Percentiles rank a stretch among this genome's conserved stretches.
Evolutionary conservation across 2,329 filamentous ascomycete genomes (phyloP).

Genomic region (Endothia cerciana): DNA sequence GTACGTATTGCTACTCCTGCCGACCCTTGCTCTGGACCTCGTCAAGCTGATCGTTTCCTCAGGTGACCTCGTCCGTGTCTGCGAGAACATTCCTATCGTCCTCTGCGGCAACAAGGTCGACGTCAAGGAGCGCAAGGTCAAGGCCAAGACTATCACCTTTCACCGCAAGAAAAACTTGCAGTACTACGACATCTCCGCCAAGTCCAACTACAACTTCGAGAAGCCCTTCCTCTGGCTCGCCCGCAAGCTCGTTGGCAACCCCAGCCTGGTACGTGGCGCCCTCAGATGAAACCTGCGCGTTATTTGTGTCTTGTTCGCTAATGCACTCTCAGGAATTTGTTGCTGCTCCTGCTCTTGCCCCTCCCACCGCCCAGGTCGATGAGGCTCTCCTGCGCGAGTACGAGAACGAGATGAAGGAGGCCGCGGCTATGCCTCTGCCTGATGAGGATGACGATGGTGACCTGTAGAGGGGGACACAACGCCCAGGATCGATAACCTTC

Average conservation of each 20-base stretch:
- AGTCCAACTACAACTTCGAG: slow-evolving; percentile 99
- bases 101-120: slow-evolving; percentile 99
- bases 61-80: slow-evolving; percentile 98
- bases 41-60: slow-evolving; percentile 28
- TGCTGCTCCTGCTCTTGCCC: slow-evolving; percentile 90
- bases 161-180: slow-evolving; percentile 99
- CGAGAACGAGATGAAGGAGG: slow-evolving; percentile 84
- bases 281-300: slow-evolving; percentile 10
- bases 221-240: slow-evolving; percentile 99
- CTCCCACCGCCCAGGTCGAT: slow-evolving; percentile 90
- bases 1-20: slow-evolving; percentile 61
- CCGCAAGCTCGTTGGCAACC: slow-evolving; percentile 96
- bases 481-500: slow-evolving; percentile 7
- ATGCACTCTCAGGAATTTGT: slow-evolving; percentile 80
- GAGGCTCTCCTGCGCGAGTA: slow-evolving; percentile 79
- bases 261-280: slow-evolving; percentile 68
- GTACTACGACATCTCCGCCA: slow-evolving; percentile 99
- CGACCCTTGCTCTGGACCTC: not conserved
- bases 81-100: slow-evolving; percentile 98
- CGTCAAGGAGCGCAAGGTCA: slow-evolving; percentile 99
- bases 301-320: slow-evolving; percentile 30
- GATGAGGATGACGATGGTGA: slow-evolving; percentile 87
- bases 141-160: slow-evolving; percentile 99
- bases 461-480: slow-evolving; percentile 49
- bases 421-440: slow-evolving; percentile 82